Evolutionary conservation across 306 rosid species (phyloP), one percentile per base, ranked within the genome.

Genomic region (Acacia melanoxylon): DNA sequence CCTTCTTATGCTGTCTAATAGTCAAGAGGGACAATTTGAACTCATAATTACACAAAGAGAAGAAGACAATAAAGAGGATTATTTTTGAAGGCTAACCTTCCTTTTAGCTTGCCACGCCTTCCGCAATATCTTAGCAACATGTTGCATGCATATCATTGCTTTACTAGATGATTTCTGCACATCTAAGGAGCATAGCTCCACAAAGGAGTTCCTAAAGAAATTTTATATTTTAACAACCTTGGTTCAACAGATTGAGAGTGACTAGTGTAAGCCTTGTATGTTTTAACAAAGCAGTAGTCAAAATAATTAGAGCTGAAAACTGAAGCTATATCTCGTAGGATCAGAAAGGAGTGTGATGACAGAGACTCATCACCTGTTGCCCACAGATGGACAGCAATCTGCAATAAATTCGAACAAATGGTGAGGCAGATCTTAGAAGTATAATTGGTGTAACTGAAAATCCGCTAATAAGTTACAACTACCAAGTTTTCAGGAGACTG

Each of bases 361-460:
- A 93, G 70, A 75, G 86, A 82, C 29, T 85, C 91, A 83, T 87
- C 90, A 69, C 93, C 94, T 75, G 96, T 91, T 72, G 93, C 97
- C 98, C 98, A 95, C 68, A 95, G 81, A 83, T 91, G 94, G 82
- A 95, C 91, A 52, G 90, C 87, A 85, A 88, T 85, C 99, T 95
- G 91, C 90, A 89, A 76, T 77, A 76, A 82, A 85, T 85, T 84
- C 10, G 46, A 82, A 80, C 31, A 61, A 76, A 73, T 72, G 56
- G 76, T 75, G 63, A 83, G 85, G 58, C 61, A 73, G 62, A 82
- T 33, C 80, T 52, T 3, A 48, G 8, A 44, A 70, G 20, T 16
- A 70, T 24, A 44, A 70, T 8, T 42, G 56, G 9, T 44, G 37
- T 42, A 42, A 40, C 20, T 41, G 52, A 41, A 42, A 69, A 69